These are phyloP conservation scores for Emmonsiellopsis sp. DNA, from an alignment of 2,329 filamentous ascomycete genomes.

Conservation along the genomic window DNA sequence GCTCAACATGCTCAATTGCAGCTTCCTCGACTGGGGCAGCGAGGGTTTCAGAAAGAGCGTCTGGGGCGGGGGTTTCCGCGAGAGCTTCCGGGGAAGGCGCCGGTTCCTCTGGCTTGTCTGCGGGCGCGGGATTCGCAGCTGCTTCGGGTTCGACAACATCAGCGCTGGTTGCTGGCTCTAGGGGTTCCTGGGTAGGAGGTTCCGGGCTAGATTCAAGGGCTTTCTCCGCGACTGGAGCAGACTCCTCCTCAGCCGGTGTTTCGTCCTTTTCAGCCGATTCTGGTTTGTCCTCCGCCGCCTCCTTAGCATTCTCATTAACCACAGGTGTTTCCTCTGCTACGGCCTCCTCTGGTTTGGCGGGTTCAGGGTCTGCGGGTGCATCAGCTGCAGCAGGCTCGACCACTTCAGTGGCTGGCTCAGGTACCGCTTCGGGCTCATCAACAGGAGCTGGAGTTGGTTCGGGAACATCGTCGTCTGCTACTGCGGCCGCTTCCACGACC, in stretches of 20 bases:
- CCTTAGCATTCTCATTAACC: not conserved
- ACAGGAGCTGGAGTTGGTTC: not conserved
- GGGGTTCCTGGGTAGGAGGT: not conserved
- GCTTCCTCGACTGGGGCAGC: conserved; percentile 6
- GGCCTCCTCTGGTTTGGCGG: not conserved
- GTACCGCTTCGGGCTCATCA: not conserved
- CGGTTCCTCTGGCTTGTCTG: not conserved
- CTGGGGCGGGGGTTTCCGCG: not conserved
- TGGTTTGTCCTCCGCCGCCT: not conserved
- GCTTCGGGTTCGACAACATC: not conserved
- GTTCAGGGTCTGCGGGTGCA: not conserved
- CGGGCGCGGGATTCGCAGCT: not conserved
- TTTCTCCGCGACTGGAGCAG: no score
- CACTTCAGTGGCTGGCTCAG: not conserved
- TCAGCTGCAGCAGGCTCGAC: not conserved
- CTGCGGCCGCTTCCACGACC: not conserved
- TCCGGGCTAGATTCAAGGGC: no score
- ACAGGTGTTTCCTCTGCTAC: not conserved
- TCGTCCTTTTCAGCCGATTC: not conserved
- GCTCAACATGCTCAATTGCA: conserved; percentile 1
- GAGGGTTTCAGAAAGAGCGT: not conserved
- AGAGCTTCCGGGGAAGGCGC: not conserved
- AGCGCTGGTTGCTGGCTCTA: not conserved
- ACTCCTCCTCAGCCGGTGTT: no score
- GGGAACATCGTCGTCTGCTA: not conserved